phyloP scores from a whole-genome alignment of 768 basidiomycete genomes.

The Russula earlei region DNA sequence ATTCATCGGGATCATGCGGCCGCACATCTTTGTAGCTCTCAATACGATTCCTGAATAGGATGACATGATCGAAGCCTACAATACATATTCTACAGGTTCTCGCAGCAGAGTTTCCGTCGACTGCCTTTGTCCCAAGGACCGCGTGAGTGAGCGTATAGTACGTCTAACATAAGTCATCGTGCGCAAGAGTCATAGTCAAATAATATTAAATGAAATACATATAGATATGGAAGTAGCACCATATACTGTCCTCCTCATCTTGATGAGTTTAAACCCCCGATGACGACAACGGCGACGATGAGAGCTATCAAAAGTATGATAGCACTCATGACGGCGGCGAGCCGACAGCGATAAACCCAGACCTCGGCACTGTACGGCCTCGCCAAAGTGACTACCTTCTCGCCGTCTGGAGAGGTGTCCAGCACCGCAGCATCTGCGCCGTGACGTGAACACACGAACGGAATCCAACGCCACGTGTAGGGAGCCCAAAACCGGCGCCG shows the following conservation, averaged over 20 bases:
- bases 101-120: constrained; percentile 2
- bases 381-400: constrained; percentile 17
- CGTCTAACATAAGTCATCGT: not conserved
- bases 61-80: not conserved
- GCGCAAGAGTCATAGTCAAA: not conserved
- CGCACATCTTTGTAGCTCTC: no score
- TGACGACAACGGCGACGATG: constrained; percentile 40
- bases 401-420: constrained; percentile 25
- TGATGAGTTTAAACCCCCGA: not conserved
- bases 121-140: not conserved
- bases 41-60: not conserved
- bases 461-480: not conserved
- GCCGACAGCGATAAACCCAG: constrained; percentile 42
- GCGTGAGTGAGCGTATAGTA: not conserved
- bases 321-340: constrained; percentile 52
- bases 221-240: not conserved
- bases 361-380: constrained; percentile 24
- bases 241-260: not conserved
- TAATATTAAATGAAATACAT: not conserved
- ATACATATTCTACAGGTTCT: not conserved
- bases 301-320: constrained; percentile 39
- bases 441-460: not conserved
- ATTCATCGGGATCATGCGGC: no score
- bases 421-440: constrained; percentile 25
- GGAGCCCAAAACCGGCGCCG: not conserved